Conservation (phyloP, 257 asterid genomes). For the Solanum lignicaule region DNA sequence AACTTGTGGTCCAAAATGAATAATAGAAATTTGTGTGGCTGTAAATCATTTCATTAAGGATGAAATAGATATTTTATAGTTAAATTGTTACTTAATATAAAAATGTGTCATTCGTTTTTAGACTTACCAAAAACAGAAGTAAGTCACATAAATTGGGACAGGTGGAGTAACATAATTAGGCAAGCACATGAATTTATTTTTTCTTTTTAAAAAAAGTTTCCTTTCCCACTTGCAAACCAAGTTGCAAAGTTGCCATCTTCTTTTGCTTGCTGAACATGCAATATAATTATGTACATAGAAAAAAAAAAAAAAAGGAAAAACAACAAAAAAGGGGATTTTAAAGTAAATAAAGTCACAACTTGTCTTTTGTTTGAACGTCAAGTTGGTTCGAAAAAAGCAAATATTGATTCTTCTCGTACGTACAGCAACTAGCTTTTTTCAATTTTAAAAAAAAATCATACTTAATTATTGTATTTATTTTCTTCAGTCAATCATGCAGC, state of each 20-base stretch:
- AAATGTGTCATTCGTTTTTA: too few species aligned
- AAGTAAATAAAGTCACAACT: constrained; percentile 17
- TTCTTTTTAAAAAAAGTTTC: background rate
- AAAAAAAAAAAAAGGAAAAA: background rate
- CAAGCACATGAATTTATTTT: background rate
- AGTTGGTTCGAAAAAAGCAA: constrained; percentile 18
- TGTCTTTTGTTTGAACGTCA: constrained; percentile 28
- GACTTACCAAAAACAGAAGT: too few species aligned
- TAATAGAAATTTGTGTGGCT: too few species aligned
- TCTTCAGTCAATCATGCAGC: background rate
- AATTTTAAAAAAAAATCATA: background rate
- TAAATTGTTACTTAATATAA: too few species aligned
- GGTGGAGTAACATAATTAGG: background rate
- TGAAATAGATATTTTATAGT: too few species aligned
- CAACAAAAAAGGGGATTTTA: background rate
- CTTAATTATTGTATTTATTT: background rate
- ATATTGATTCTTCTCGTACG: background rate
- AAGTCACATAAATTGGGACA: too few species aligned
- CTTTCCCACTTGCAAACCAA: constrained; percentile 37
- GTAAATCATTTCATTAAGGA: too few species aligned
- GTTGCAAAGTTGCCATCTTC: constrained; percentile 11
- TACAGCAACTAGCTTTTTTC: background rate
- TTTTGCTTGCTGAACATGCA: background rate
- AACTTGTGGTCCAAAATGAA: too few species aligned
- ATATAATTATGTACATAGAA: background rate